phyloP scores from a whole-genome alignment of 2,329 filamentous ascomycete genomes.

The Claviceps arundinis region DNA sequence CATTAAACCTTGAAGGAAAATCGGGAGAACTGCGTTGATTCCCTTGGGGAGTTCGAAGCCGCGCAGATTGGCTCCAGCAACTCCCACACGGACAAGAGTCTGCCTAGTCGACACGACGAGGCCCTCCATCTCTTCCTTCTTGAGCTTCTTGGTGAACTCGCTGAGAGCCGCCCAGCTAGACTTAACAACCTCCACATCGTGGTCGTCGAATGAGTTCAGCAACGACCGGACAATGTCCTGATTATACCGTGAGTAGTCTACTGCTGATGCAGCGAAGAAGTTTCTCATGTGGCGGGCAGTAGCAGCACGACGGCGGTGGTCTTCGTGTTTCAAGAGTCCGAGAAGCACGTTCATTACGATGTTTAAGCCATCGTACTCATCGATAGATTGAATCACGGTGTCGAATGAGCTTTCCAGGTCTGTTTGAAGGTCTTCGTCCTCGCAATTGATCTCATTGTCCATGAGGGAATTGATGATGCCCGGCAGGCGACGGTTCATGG shows the following conservation, averaged over 20 bases:
- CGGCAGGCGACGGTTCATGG: conserved; percentile 83
- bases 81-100: conserved; percentile 76
- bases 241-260: conserved; percentile 93
- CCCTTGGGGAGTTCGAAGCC: conserved; percentile 92
- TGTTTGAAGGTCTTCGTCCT: conserved; percentile 56
- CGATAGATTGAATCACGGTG: conserved; percentile 79
- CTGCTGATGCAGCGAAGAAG: conserved; percentile 68
- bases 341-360: conserved; percentile 91
- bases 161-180: conserved; percentile 76
- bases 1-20: conserved; percentile 95
- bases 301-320: conserved; percentile 68
- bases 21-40: conserved; percentile 89
- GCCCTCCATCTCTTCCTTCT: conserved; percentile 96
- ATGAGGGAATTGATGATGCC: conserved; percentile 87
- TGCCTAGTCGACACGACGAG: conserved; percentile 78
- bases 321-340: conserved; percentile 77
- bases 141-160: conserved; percentile 76
- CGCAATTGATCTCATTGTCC: conserved; percentile 73
- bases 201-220: conserved; percentile 83
- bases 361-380: conserved; percentile 92
- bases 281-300: conserved; percentile 69
- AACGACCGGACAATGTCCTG: conserved; percentile 86
- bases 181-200: conserved; percentile 73
- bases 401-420: conserved; percentile 78
- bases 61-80: conserved; percentile 68